Conservation (phyloP, 139 green algal species). For the Chlamydomonas incerta region DNA sequence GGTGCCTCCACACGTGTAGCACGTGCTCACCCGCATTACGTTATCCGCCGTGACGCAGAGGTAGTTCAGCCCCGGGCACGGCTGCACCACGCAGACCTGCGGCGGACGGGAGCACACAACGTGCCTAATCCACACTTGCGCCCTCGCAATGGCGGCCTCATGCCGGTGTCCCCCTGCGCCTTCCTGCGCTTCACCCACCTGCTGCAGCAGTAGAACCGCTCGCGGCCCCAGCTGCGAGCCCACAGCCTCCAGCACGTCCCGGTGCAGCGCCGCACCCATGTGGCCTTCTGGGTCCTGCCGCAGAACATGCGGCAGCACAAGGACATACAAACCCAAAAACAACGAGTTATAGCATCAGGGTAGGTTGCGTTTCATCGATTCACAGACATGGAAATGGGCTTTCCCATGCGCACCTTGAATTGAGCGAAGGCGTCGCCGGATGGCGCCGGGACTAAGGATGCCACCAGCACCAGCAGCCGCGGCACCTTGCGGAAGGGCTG, state of each 20-base stretch:
- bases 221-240: background rate
- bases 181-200: background rate
- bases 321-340: background rate
- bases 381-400: background rate
- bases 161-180: background rate
- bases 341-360: no score
- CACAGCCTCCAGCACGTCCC: slow-evolving; percentile 29
- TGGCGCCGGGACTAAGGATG: slow-evolving; percentile 10
- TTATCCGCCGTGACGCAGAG: slow-evolving; percentile 39
- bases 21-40: slow-evolving; percentile 31
- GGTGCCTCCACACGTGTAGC: no score
- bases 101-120: no score
- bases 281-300: slow-evolving; percentile 35
- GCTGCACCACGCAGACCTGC: slow-evolving; percentile 15
- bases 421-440: slow-evolving; percentile 29
- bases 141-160: background rate
- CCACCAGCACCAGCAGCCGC: slow-evolving; percentile 33
- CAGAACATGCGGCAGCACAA: no score
- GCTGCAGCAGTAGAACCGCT: slow-evolving; percentile 38
- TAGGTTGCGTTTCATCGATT: background rate
- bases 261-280: slow-evolving; percentile 39
- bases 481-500: slow-evolving; percentile 32
- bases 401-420: slow-evolving; percentile 7
- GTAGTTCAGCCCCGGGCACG: slow-evolving; percentile 31
- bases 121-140: no score